A percentile compares a stretch with the other conserved stretches of the same genome.
Conservation (phyloP, 2,329 filamentous ascomycete genomes). For the Aspergillus sclerotialis region DNA sequence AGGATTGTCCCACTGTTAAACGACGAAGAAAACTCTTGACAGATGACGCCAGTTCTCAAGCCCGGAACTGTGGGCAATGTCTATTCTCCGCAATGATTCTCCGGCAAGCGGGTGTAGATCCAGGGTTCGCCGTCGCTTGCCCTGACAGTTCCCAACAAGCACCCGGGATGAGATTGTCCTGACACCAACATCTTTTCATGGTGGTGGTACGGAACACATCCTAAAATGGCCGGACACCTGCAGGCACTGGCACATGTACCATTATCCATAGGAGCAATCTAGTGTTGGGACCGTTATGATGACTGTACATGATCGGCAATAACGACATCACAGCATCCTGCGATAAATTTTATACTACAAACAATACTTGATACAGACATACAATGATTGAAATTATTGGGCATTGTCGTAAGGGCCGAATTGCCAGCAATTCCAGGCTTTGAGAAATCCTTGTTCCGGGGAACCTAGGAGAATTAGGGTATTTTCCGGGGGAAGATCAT, state of each 20-base stretch:
- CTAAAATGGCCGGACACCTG: slow-evolving; percentile 1
- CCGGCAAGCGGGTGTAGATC: slow-evolving; percentile 1
- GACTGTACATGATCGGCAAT: not conserved
- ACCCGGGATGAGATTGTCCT: not conserved
- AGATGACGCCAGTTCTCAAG: slow-evolving; percentile 11
- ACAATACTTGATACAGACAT: not conserved
- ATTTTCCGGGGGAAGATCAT: not conserved
- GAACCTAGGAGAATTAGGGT: not conserved
- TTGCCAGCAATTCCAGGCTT: too few species aligned
- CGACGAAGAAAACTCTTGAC: slow-evolving; percentile 4
- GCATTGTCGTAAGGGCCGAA: too few species aligned
- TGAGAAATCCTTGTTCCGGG: too few species aligned
- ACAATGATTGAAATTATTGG: too few species aligned
- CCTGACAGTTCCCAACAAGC: not conserved
- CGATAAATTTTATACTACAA: not conserved
- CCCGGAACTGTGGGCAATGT: slow-evolving; percentile 11
- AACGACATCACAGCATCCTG: not conserved
- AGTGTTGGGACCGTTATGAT: not conserved
- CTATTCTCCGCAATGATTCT: slow-evolving; percentile 15
- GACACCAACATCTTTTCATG: not conserved
- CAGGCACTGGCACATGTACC: slow-evolving; percentile 2
- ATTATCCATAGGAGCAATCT: not conserved
- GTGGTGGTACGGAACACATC: slow-evolving; percentile 1
- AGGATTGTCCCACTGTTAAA: not conserved
- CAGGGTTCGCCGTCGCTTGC: not conserved